Percentiles rank a stretch among this genome's conserved stretches.
These are phyloP conservation scores for Trametes cingulata DNA, from an alignment of 768 basidiomycete species.

Conservation along the genomic window DNA sequence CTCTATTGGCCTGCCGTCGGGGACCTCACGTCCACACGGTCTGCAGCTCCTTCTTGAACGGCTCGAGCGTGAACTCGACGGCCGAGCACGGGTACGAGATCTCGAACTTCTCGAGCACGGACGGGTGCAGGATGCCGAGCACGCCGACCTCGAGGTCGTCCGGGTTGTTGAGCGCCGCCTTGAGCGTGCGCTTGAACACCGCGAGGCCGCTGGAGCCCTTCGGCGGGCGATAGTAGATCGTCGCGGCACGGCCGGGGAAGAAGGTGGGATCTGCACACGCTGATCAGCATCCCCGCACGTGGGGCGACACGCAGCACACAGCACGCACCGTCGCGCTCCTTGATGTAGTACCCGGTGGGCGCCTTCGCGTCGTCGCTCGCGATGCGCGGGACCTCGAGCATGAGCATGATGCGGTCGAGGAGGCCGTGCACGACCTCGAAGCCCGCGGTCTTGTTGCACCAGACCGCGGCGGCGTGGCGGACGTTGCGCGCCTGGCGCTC, in stretches of 20 bases:
- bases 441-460: constrained; percentile 96
- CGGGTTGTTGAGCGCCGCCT: constrained; percentile 42
- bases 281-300: background rate
- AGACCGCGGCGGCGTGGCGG: constrained; percentile 85
- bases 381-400: constrained; percentile 89
- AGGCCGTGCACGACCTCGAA: constrained; percentile 97
- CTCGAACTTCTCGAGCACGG: constrained; percentile 90
- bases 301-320: background rate
- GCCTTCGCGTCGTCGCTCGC: constrained; percentile 54
- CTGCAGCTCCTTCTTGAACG: constrained; percentile 70
- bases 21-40: constrained; percentile 17
- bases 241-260: constrained; percentile 94
- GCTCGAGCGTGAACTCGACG: constrained; percentile 91
- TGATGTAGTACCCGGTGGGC: constrained; percentile 86
- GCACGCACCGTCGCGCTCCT: constrained; percentile 76
- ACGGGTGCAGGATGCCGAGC: constrained; percentile 93
- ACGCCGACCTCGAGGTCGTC: constrained; percentile 78
- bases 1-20: background rate
- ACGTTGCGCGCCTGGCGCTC: constrained; percentile 90
- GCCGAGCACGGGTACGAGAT: constrained; percentile 93
- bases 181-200: constrained; percentile 45
- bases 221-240: constrained; percentile 79
- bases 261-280: constrained; percentile 75
- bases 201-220: constrained; percentile 31
- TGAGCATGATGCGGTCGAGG: constrained; percentile 93